Percentiles rank a stretch among this genome's conserved stretches.
These are phyloP conservation scores for Priceomyces medius DNA, from an alignment of 805 yeast genomes.

Conservation along the genomic window DNA sequence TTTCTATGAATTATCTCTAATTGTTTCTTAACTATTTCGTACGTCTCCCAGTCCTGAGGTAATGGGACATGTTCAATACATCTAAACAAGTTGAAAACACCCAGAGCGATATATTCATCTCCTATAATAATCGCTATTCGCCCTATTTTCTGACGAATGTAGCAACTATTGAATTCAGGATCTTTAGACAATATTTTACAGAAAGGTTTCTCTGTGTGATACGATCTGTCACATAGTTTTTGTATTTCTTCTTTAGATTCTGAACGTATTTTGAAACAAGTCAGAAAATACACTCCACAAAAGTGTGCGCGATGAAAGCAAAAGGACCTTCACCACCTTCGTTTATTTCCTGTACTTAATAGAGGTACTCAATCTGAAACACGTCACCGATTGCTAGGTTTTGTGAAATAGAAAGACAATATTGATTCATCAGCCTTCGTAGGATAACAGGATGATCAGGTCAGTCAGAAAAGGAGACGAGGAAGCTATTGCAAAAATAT, in stretches of 20 bases:
- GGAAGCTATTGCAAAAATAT: neutral
- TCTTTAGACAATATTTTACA: neutral
- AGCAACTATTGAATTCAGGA: neutral
- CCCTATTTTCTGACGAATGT: neutral
- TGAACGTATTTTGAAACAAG: too few relatives aligned
- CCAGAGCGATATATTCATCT: neutral
- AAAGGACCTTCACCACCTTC: too few relatives aligned
- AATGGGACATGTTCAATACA: constrained; percentile 1
- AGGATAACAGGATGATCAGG: too few relatives aligned
- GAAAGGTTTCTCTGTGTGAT: neutral
- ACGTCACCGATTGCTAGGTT: too few relatives aligned
- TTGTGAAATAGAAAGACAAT: too few relatives aligned
- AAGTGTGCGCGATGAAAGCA: too few relatives aligned
- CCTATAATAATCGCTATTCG: neutral
- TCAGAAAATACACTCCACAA: too few relatives aligned
- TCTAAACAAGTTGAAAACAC: neutral
- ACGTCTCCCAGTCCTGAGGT: constrained; percentile 1
- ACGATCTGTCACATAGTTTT: neutral
- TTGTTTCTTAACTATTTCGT: constrained; percentile 4
- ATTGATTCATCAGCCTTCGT: too few relatives aligned
- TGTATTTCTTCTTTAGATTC: neutral
- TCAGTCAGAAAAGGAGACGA: neutral
- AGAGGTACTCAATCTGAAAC: too few relatives aligned
- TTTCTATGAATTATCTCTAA: constrained; percentile 7
- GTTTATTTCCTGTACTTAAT: too few relatives aligned